Evolutionary conservation across 208 protist species (phyloP).

Genomic region (Leishmania tropica): DNA sequence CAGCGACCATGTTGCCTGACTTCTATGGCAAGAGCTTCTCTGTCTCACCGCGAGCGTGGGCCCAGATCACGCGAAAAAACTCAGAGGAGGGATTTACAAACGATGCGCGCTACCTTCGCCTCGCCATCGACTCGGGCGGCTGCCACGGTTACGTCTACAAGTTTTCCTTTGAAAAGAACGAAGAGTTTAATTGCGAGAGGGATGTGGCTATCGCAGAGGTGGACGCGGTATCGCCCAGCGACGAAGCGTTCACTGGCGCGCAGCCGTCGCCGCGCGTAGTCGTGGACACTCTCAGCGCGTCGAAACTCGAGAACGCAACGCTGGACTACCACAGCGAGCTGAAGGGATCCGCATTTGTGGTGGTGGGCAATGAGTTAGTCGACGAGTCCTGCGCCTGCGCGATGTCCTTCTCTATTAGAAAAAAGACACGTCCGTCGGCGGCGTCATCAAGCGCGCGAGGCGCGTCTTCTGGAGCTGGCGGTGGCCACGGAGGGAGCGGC

Average conservation of each 20-base stretch:
- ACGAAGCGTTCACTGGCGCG: constrained; percentile 28
- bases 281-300: constrained; percentile 69
- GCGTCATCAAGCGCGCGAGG: neutral
- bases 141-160: constrained; percentile 92
- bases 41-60: constrained; percentile 69
- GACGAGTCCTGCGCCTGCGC: constrained; percentile 90
- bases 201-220: constrained; percentile 69
- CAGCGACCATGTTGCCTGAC: constrained; percentile 28
- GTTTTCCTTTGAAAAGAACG: constrained; percentile 74
- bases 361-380: constrained; percentile 88
- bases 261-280: constrained; percentile 58
- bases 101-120: constrained; percentile 71
- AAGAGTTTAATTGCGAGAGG: constrained; percentile 51
- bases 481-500: neutral
- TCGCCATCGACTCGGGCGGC: constrained; percentile 87
- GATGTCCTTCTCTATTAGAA: constrained; percentile 88
- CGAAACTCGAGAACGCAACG: constrained; percentile 73
- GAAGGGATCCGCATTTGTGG: constrained; percentile 89
- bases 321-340: constrained; percentile 91
- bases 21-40: constrained; percentile 83
- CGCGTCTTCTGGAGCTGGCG: neutral
- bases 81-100: constrained; percentile 75
- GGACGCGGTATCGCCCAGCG: constrained; percentile 39
- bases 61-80: constrained; percentile 79
- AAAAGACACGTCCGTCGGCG: constrained; percentile 28